Evolutionary conservation across 306 rosid species (phyloP).

Genomic region (cucumber (Cucumis sativus)): Cucumber_9930_V3 NC_026660.2:23974001-23974500

Average conservation of each 20-base stretch:
- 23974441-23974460: conserved; percentile 44
- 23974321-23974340: conserved; percentile 41
- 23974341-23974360: conserved; percentile 39
- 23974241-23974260: conserved; percentile 52
- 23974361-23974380: conserved; percentile 25
- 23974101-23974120: conserved; percentile 33
- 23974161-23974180: conserved; percentile 34
- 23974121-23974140: conserved; percentile 43
- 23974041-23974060: conserved; percentile 28
- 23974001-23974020: conserved; percentile 53
- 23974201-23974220: conserved; percentile 25
- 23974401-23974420: conserved; percentile 46
- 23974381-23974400: conserved; percentile 42
- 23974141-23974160: conserved; percentile 41
- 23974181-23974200: conserved; percentile 18
- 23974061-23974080: conserved; percentile 31
- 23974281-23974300: conserved; percentile 26
- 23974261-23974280: conserved; percentile 34
- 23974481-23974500: conserved; percentile 32
- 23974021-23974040: conserved; percentile 24
- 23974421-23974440: conserved; percentile 44
- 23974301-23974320: conserved; percentile 44
- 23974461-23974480: conserved; percentile 33
- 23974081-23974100: conserved; percentile 25
- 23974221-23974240: conserved; percentile 41